These are phyloP conservation scores for Leccinellum luteum DNA, from an alignment of 768 basidiomycete genomes.

Conservation along the genomic window DNA sequence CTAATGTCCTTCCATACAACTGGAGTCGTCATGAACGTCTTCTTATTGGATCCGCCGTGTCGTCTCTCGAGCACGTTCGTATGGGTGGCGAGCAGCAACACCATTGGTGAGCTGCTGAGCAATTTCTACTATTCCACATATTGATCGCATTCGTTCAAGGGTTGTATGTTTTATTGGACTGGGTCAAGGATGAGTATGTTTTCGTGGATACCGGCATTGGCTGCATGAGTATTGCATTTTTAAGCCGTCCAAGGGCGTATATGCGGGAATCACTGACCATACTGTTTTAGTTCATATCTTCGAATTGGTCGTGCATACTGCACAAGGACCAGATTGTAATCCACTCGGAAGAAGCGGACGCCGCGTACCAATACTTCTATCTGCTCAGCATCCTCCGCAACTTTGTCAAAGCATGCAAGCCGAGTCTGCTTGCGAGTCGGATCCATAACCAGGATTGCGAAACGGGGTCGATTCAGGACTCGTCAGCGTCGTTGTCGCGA, in stretches of 20 bases:
- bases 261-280: constrained; percentile 4
- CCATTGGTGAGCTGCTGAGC: constrained; percentile 25
- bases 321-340: constrained; percentile 67
- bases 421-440: constrained; percentile 13
- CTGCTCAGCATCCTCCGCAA: constrained; percentile 41
- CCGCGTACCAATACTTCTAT: constrained; percentile 68
- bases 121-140: background rate
- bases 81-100: constrained; percentile 50
- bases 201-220: too few relatives aligned
- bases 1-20: constrained; percentile 62
- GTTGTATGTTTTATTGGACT: constrained; percentile 65
- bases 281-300: constrained; percentile 50
- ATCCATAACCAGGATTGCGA: constrained; percentile 7
- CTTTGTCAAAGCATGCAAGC: constrained; percentile 25
- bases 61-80: constrained; percentile 65
- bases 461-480: background rate
- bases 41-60: constrained; percentile 62
- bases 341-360: constrained; percentile 66
- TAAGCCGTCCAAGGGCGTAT: too few relatives aligned
- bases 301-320: constrained; percentile 77
- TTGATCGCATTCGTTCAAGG: constrained; percentile 40
- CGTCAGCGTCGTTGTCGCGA: background rate
- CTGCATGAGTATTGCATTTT: too few relatives aligned
- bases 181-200: constrained; percentile 62
- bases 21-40: constrained; percentile 76